phyloP scores from a whole-genome alignment of 345 rosid genomes.

The Adansonia digitata region DNA sequence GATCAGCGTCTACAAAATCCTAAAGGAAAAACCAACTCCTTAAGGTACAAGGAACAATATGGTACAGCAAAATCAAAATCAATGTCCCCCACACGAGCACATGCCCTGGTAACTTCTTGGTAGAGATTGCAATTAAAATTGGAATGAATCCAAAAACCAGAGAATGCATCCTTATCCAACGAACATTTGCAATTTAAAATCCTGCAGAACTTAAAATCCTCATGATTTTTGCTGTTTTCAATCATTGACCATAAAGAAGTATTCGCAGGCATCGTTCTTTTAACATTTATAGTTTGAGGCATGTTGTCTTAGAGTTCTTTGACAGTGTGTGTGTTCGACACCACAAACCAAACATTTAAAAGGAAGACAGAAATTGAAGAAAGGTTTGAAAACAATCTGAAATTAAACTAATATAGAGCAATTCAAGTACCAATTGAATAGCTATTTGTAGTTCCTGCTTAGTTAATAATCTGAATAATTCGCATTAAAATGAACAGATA shows the following conservation, averaged over 20 bases:
- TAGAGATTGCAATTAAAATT: slow-evolving; percentile 77
- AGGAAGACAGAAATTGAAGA: too few relatives aligned
- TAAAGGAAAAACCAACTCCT: not conserved
- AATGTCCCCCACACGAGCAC: slow-evolving; percentile 62
- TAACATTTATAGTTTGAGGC: slow-evolving; percentile 47
- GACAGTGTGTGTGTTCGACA: slow-evolving; percentile 48
- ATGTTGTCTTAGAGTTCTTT: slow-evolving; percentile 64
- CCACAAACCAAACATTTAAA: slow-evolving; percentile 1
- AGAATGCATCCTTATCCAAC: too few relatives aligned
- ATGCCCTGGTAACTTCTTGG: slow-evolving; percentile 75
- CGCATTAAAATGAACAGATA: not conserved
- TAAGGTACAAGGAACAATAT: not conserved
- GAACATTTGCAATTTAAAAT: too few relatives aligned
- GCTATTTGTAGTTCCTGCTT: slow-evolving; percentile 7
- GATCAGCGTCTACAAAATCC: not conserved
- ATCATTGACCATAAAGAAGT: slow-evolving; percentile 79
- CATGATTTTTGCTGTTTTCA: slow-evolving; percentile 51
- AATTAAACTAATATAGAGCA: not conserved
- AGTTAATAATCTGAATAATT: not conserved
- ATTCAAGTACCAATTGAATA: slow-evolving; percentile 46
- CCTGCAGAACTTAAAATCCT: slow-evolving; percentile 59
- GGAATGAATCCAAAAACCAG: slow-evolving; percentile 42
- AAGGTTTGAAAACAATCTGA: not conserved
- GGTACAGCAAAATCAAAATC: slow-evolving; percentile 67
- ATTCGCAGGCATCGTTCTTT: slow-evolving; percentile 70